Evolutionary conservation across 306 rosid species (phyloP).

Genomic region (Argentina anserina): DNA sequence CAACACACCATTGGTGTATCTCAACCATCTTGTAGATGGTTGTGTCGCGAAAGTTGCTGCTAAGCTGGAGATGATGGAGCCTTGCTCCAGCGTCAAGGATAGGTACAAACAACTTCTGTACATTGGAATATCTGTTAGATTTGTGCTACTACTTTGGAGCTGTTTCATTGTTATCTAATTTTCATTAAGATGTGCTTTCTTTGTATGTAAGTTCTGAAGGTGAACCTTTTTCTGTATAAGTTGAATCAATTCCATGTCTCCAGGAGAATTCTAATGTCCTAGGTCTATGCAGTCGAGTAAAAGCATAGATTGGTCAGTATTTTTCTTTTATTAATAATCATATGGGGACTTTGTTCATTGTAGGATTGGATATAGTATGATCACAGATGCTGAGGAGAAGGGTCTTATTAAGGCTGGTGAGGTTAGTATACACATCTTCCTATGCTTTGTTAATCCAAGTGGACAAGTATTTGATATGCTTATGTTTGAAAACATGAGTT

Average conservation of each 20-base stretch:
- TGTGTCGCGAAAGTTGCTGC: conserved; percentile 79
- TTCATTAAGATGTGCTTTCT: conserved; percentile 3
- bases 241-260: not conserved
- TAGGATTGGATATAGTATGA: conserved; percentile 81
- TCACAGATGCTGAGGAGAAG: conserved; percentile 67
- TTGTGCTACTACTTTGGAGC: not conserved
- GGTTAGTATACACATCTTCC: conserved; percentile 41
- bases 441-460: conserved; percentile 1
- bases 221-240: not conserved
- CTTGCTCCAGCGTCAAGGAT: conserved; percentile 94
- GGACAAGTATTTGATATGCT: not conserved
- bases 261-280: not conserved
- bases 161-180: not conserved
- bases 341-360: conserved; percentile 20
- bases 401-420: conserved; percentile 70
- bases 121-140: conserved; percentile 11
- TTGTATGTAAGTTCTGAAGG: conserved; percentile 2
- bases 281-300: not conserved
- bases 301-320: not conserved
- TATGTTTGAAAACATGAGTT: not conserved
- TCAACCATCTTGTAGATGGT: conserved; percentile 71
- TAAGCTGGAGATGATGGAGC: conserved; percentile 94
- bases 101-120: conserved; percentile 39
- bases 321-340: not conserved
- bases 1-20: conserved; percentile 82